phyloP scores from a whole-genome alignment of 306 rosid species.

The Sophora flavescens region DNA sequence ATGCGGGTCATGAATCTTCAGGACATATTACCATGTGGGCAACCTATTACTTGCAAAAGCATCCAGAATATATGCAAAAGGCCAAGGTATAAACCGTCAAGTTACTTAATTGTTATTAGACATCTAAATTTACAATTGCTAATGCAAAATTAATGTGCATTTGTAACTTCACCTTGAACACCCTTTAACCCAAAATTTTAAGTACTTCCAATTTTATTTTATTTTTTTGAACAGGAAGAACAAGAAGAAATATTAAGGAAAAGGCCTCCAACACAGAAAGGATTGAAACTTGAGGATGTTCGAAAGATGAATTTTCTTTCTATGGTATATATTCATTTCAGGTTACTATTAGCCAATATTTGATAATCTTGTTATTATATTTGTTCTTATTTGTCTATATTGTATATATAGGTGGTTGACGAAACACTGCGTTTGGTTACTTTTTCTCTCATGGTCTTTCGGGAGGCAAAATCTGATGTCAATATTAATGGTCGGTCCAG shows the following conservation, averaged over 20 bases:
- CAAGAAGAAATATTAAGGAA: conserved; percentile 59
- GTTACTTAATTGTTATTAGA: not conserved
- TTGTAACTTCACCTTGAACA: not conserved
- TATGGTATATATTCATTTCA: conserved; percentile 44
- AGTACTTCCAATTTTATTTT: not conserved
- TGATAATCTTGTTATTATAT: not conserved
- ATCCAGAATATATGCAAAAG: conserved; percentile 66
- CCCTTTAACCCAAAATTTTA: not conserved
- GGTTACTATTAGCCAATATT: not conserved
- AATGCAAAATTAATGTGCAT: not conserved
- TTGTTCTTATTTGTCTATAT: not conserved
- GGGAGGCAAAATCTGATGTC: conserved; percentile 68
- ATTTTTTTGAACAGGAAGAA: conserved; percentile 59
- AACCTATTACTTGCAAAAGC: conserved; percentile 56
- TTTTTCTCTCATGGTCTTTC: conserved; percentile 64
- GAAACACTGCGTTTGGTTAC: conserved; percentile 76
- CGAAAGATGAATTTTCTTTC: conserved; percentile 69
- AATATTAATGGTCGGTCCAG: conserved; percentile 54
- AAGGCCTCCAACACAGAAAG: conserved; percentile 60
- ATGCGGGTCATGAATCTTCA: conserved; percentile 96
- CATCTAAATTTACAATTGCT: not conserved
- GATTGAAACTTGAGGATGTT: conserved; percentile 60
- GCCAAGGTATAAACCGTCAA: conserved; percentile 67
- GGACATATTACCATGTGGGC: conserved; percentile 97
- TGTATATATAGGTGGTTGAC: conserved; percentile 71